Conservation (phyloP, 805 yeast species). For the Huiozyma sinensis region DNA sequence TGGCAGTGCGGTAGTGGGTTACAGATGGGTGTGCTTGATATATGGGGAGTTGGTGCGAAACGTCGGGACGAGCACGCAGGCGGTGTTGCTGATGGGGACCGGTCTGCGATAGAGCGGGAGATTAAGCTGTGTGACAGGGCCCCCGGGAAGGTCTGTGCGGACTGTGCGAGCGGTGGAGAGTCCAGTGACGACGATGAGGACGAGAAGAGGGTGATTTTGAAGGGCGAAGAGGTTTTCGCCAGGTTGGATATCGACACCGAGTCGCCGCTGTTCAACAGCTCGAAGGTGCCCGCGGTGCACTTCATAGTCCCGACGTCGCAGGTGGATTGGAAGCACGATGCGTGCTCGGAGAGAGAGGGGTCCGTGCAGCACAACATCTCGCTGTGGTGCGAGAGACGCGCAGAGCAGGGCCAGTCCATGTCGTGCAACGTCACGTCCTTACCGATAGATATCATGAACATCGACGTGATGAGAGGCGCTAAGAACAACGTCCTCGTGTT, state of each 20-base stretch:
- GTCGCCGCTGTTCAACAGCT: slow-evolving; percentile 54
- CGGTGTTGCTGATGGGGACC: background rate
- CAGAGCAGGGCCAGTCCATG: slow-evolving; percentile 1
- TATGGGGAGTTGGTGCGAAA: too few relatives aligned
- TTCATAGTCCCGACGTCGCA: slow-evolving; percentile 76
- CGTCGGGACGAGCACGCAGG: too few relatives aligned
- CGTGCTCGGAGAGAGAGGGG: slow-evolving; percentile 34
- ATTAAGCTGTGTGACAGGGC: background rate
- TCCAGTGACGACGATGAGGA: slow-evolving; percentile 14
- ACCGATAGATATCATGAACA: slow-evolving; percentile 36
- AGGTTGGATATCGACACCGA: slow-evolving; percentile 25
- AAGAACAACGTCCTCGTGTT: slow-evolving; percentile 54
- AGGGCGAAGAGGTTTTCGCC: slow-evolving; percentile 15
- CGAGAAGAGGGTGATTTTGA: slow-evolving; percentile 17
- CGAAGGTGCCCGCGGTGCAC: slow-evolving; percentile 61
- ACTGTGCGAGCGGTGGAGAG: slow-evolving; percentile 5
- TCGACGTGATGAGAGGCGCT: slow-evolving; percentile 33
- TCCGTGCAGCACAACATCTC: slow-evolving; percentile 38
- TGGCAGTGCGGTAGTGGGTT: too few relatives aligned
- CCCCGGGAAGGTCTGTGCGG: background rate
- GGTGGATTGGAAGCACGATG: slow-evolving; percentile 75
- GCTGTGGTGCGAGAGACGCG: slow-evolving; percentile 28
- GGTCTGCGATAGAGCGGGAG: background rate
- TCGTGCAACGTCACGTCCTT: slow-evolving; percentile 39
- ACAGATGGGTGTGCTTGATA: too few relatives aligned